A percentile compares a stretch with the other conserved stretches of the same genome.
Conservation (phyloP, 768 basidiomycete genomes). For the Tulasnella sp. region DNA sequence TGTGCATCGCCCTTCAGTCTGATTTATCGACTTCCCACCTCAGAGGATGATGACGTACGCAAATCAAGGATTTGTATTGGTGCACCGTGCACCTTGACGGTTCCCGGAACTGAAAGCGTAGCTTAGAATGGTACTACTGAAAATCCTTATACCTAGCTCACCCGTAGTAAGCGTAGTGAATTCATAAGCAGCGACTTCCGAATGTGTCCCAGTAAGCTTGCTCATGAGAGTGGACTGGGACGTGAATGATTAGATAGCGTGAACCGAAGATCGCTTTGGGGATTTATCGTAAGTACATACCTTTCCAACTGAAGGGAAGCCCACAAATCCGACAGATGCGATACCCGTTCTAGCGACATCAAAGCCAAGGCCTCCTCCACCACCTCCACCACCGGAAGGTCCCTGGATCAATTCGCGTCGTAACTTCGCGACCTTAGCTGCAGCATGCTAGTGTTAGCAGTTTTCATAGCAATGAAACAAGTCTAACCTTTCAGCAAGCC, state of each 20-base stretch:
- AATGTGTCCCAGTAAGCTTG: conserved; percentile 91
- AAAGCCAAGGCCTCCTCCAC: conserved; percentile 84
- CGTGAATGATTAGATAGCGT: background rate
- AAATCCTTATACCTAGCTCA: background rate
- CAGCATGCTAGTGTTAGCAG: background rate
- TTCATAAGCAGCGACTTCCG: conserved; percentile 91
- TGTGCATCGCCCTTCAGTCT: conserved; percentile 15
- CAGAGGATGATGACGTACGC: too few relatives aligned
- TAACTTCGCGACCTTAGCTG: conserved; percentile 93
- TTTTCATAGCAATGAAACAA: background rate
- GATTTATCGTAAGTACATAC: conserved; percentile 27
- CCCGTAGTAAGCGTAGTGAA: conserved; percentile 87
- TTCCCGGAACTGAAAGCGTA: conserved; percentile 60
- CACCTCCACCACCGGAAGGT: conserved; percentile 64
- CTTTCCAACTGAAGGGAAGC: conserved; percentile 91
- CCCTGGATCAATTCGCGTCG: conserved; percentile 84
- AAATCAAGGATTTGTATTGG: conserved; percentile 36
- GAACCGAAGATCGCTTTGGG: too few relatives aligned
- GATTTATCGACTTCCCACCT: background rate
- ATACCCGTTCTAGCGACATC: conserved; percentile 98
- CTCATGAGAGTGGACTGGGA: conserved; percentile 84
- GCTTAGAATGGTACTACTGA: background rate
- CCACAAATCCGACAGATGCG: conserved; percentile 67
- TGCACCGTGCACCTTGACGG: conserved; percentile 87
- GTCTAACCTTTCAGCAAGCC: conserved; percentile 71